phyloP scores from a whole-genome alignment of 2,329 filamentous ascomycete genomes.

The Aspergillus pseudonomiae region DNA sequence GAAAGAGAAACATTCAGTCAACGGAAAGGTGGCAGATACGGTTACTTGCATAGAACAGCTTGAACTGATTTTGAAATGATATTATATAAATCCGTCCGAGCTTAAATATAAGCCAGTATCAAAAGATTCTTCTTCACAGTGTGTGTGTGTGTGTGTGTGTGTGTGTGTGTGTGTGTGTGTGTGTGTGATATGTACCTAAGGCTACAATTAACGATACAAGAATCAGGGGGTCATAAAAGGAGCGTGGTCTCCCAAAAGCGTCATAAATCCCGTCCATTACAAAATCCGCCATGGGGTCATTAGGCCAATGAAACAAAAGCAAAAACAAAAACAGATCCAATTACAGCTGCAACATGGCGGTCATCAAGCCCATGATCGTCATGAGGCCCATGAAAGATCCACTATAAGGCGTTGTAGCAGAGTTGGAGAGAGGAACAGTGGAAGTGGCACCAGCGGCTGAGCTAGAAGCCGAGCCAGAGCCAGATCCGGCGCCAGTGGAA shows the following conservation, averaged over 20 bases:
- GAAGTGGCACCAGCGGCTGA: constrained; percentile 12
- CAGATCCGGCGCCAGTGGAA: constrained; percentile 7
- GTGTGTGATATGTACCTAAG: constrained; percentile 1
- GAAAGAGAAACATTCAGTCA: not conserved
- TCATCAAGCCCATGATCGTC: constrained; percentile 25
- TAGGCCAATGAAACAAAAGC: not conserved
- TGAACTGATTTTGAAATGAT: not conserved
- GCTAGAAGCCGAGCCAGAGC: constrained; percentile 17
- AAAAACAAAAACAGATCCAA: not conserved
- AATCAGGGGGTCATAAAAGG: constrained; percentile 2
- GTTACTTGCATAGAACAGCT: not conserved
- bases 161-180: not conserved
- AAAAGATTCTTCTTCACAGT: not conserved
- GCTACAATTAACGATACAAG: constrained; percentile 1
- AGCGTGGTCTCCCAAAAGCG: not conserved
- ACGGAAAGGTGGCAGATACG: too few relatives aligned
- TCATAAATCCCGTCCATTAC: constrained; percentile 3
- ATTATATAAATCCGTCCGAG: not conserved
- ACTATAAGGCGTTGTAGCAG: constrained; percentile 26
- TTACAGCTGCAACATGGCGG: constrained; percentile 36
- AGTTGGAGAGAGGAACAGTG: constrained; percentile 22
- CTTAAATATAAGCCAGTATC: not conserved
- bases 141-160: not conserved
- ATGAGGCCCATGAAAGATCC: constrained; percentile 25
- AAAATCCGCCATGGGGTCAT: not conserved